phyloP scores from a whole-genome alignment of 805 yeast species.

The Yarrowia phangngaensis region DNA sequence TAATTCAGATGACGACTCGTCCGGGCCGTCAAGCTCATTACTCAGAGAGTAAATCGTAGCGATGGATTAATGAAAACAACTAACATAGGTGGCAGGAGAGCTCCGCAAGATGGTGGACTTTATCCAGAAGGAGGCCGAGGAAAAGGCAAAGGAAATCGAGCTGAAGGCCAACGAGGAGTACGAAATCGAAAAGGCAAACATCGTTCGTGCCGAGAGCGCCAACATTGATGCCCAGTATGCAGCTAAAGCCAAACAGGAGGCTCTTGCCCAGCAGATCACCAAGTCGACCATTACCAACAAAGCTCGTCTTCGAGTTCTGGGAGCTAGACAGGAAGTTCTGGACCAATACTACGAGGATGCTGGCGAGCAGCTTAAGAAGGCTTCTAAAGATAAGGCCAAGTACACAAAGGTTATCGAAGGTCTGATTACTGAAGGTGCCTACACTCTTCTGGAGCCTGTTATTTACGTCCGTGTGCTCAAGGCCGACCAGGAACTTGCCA shows the following conservation, averaged over 20 bases:
- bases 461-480: conserved; percentile 66
- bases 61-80: too few relatives aligned
- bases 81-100: conserved; percentile 82
- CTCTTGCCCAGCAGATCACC: conserved; percentile 89
- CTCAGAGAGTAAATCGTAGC: too few relatives aligned
- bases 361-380: conserved; percentile 53
- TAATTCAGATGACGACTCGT: too few relatives aligned
- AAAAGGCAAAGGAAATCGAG: conserved; percentile 92
- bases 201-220: conserved; percentile 88
- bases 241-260: conserved; percentile 81
- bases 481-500: conserved; percentile 54
- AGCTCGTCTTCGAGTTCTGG: conserved; percentile 84
- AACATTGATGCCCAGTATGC: conserved; percentile 79
- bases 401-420: conserved; percentile 71
- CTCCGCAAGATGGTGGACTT: conserved; percentile 97
- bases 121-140: conserved; percentile 98
- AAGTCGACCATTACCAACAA: conserved; percentile 94
- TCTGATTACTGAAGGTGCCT: conserved; percentile 66
- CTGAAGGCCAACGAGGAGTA: conserved; percentile 98
- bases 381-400: conserved; percentile 52
- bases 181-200: conserved; percentile 93
- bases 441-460: conserved; percentile 66
- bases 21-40: too few relatives aligned
- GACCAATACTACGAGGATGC: conserved; percentile 71
- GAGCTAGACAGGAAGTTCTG: conserved; percentile 78